phyloP scores from a whole-genome alignment of 345 rosid genomes.

The Eucalyptus erythrocorys region DNA sequence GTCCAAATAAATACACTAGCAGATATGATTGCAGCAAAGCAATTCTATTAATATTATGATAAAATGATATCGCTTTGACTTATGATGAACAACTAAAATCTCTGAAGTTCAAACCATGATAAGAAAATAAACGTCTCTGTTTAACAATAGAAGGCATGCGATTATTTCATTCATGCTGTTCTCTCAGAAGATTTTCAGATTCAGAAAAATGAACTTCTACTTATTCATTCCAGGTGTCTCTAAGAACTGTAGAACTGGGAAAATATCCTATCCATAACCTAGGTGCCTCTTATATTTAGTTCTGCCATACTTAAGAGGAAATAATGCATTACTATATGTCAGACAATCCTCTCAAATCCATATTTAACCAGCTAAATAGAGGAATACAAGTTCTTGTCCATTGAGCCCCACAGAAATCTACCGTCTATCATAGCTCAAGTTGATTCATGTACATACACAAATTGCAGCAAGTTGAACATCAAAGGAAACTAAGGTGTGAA shows the following conservation, averaged over 20 bases:
- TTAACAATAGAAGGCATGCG: background rate
- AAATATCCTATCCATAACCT: background rate
- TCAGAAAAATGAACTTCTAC: background rate
- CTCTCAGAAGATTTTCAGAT: background rate
- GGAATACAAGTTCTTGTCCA: background rate
- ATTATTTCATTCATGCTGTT: background rate
- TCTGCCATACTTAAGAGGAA: background rate
- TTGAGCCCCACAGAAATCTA: background rate
- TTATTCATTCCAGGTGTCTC: background rate
- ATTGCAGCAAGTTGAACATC: background rate
- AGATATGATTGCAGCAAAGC: background rate
- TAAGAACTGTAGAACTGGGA: background rate
- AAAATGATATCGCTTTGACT: background rate
- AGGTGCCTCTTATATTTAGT: background rate
- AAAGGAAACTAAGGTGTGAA: background rate
- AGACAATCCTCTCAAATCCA: background rate
- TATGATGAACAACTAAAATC: background rate
- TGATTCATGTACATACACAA: background rate
- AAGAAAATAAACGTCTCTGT: background rate
- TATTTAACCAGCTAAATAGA: background rate
- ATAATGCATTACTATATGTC: background rate
- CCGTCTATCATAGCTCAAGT: background rate
- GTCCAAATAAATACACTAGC: background rate
- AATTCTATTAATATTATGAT: background rate
- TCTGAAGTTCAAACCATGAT: background rate